These are phyloP conservation scores for Macadamia integrifolia DNA, from an alignment of 164 flowering plant species.

Conservation along the genomic window DNA sequence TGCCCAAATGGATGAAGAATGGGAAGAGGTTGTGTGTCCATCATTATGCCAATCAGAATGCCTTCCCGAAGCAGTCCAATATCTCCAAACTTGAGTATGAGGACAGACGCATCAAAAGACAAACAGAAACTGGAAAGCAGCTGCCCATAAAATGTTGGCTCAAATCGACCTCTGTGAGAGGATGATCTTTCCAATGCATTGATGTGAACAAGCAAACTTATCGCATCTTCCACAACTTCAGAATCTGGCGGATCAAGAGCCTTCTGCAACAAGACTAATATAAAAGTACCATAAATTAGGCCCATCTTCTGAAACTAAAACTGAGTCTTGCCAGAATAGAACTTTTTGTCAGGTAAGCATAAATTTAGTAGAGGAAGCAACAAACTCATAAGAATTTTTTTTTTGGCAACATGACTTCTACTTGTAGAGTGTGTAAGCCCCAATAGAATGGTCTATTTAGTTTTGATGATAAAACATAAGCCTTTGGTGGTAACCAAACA, in stretches of 20 bases:
- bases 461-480: no score
- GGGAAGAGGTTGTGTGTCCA: slow-evolving; percentile 86
- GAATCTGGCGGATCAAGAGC: slow-evolving; percentile 82
- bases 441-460: no score
- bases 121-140: slow-evolving; percentile 70
- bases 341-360: not conserved
- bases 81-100: slow-evolving; percentile 73
- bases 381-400: no score
- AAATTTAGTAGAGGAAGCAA: not conserved
- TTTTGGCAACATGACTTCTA: not conserved
- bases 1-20: slow-evolving; percentile 86
- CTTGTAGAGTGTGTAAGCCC: no score
- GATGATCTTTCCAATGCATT: slow-evolving; percentile 47
- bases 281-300: slow-evolving; percentile 14
- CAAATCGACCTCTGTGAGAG: slow-evolving; percentile 68
- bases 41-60: slow-evolving; percentile 76
- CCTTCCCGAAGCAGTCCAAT: slow-evolving; percentile 84
- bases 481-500: no score
- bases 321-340: not conserved
- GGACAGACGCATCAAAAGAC: slow-evolving; percentile 87
- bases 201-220: slow-evolving; percentile 57
- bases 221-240: slow-evolving; percentile 78
- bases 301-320: not conserved
- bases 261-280: slow-evolving; percentile 72
- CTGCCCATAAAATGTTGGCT: slow-evolving; percentile 85